phyloP scores from a whole-genome alignment of 1,284 basidiomycete genomes.

The Acaromyces ingoldii region DNA sequence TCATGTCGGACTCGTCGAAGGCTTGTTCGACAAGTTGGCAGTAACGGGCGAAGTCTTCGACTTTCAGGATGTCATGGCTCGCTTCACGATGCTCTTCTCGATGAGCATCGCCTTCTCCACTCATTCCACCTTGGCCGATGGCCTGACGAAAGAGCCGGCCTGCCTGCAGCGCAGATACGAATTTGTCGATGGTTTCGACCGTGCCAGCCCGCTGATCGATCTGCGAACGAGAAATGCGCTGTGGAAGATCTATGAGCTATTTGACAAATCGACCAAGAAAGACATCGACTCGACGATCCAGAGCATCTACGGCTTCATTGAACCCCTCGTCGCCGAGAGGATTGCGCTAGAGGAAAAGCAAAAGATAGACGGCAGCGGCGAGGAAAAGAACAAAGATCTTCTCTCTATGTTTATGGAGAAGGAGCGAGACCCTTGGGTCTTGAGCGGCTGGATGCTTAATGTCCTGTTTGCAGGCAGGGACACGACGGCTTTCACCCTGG shows the following conservation, averaged over 20 bases:
- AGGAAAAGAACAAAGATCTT: constrained; percentile 35
- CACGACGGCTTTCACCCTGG: constrained; percentile 37
- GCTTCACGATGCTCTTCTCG: constrained; percentile 14
- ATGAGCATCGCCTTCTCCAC: constrained; percentile 7
- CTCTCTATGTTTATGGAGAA: constrained; percentile 56
- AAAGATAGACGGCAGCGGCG: constrained; percentile 9
- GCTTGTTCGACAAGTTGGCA: constrained; percentile 7
- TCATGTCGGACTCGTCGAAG: neutral
- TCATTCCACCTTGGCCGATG: constrained; percentile 21
- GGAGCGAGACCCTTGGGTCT: constrained; percentile 33
- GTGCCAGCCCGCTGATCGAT: constrained; percentile 42
- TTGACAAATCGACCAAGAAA: constrained; percentile 15
- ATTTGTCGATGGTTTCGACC: constrained; percentile 47
- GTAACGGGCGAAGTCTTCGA: neutral
- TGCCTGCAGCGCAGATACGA: constrained; percentile 30
- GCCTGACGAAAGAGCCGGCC: constrained; percentile 16
- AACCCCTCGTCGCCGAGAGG: constrained; percentile 22
- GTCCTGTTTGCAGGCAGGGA: constrained; percentile 37
- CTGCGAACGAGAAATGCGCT: constrained; percentile 25
- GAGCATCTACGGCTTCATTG: constrained; percentile 19
- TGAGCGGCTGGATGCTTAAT: constrained; percentile 42
- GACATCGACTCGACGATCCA: constrained; percentile 24
- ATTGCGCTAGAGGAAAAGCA: neutral
- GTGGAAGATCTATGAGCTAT: constrained; percentile 25
- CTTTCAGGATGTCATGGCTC: constrained; percentile 33